These are phyloP conservation scores for Fagopyrum tataricum DNA, from an alignment of 148 eudicot species.

Conservation along the genomic window DNA sequence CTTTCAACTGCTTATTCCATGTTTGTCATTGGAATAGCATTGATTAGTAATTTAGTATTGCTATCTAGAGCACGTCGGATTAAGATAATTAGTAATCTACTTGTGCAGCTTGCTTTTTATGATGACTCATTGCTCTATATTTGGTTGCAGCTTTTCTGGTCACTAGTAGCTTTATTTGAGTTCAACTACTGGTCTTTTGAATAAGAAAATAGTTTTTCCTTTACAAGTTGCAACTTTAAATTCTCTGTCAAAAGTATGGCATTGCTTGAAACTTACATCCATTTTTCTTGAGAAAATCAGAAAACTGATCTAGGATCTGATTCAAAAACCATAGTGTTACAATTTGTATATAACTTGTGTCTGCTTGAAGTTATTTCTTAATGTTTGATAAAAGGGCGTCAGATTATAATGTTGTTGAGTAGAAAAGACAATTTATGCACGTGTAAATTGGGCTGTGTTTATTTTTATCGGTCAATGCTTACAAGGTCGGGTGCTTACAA, in stretches of 20 bases:
- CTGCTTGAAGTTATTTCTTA: neutral
- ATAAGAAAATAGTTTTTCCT: neutral
- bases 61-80: neutral
- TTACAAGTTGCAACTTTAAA: neutral
- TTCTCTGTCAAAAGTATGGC: neutral
- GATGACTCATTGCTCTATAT: neutral
- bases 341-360: neutral
- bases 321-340: neutral
- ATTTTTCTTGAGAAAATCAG: neutral
- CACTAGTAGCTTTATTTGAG: neutral
- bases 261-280: neutral
- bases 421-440: neutral
- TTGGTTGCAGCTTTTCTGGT: neutral
- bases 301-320: slow-evolving; percentile 2
- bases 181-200: neutral
- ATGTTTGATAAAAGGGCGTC: neutral
- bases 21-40: neutral
- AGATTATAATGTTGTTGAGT: neutral
- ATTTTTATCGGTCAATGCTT: no score
- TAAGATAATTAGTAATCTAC: neutral
- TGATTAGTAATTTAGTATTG: neutral
- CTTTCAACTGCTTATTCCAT: neutral
- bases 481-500: neutral
- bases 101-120: neutral
- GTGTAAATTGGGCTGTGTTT: neutral